Base-by-base conservation (phyloP, 164 flowering plant species). In the Aristolochia californica region DNA sequence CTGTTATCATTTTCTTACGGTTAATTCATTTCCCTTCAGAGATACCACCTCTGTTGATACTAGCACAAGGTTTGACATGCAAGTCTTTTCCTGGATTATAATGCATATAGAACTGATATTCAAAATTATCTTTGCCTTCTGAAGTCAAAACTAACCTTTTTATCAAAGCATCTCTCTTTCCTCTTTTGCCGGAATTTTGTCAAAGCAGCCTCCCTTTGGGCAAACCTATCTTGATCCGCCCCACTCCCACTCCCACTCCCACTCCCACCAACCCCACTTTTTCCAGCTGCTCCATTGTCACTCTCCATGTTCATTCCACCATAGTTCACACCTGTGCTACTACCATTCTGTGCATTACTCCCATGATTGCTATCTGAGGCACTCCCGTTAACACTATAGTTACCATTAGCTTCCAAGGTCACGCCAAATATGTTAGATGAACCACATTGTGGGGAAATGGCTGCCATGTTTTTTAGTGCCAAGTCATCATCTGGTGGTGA, bases 91-190 rank as follows among this genome's bases (percentile, higher is more conserved):
- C 10, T 34, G 40, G 40, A 34, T 12, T 34, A 34, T 34, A 34
- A 34, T 8, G 40, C 40, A 34, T 34, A 34, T 2, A 2, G 40
- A 34, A 34, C 10, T 34, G 4, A 34, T 34, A 7, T 34, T 34
- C 40, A 34, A 34, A 34, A 34, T 12, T 34, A 8, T 12, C 10
- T 34, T 34, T 4, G 4, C 40, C 40, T 8, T 34, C 40, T 34
- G 11, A 34, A 34, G 40, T 3, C 30, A 34, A 34, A 34, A 34
- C 40, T 65, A 76, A 89, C 97, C 95, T 75, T 83, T 65, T 80
- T 89, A 54, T 80, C 85, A 48, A 81, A 89, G 73, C 94, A 85
- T 69, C 89, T 75, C 47, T 85, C 96, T 64, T 85, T 88, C 61
- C 87, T 71, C 70, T 88, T 85, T 72, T 76, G 88, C 24, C 90